Base-by-base conservation (phyloP, 2,329 filamentous ascomycete genomes). In the Botrytis pseudocinerea region DNA sequence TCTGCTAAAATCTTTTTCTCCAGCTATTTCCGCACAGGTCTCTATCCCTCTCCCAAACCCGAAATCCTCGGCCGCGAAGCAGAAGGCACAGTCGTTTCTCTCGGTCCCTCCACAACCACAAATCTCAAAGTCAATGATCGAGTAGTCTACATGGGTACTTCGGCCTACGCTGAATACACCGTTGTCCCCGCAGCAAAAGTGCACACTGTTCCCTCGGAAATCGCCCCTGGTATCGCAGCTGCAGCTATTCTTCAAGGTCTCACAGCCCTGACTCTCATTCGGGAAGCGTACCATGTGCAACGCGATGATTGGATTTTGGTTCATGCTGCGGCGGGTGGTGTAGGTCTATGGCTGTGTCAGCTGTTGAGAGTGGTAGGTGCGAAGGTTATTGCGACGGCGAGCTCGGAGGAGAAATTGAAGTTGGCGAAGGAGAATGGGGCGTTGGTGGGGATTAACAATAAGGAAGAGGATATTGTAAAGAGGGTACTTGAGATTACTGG, bases 251-350 rank as follows among this genome's bases (percentile, higher is more conserved):
- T 97, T 8, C 95, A 97, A 80, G 94, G 93, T 2, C 85, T 97
- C 57, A 97, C 94, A 2, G 94, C 94, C 0, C 85, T 96, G 77
- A 93, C 93, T 0, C 86, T 97, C 42, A 88, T 94, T 74, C 89
- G 91, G 73, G 94, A 97, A 81, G 88, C 92, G 4, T 85, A 92
- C 76, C 80, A 85, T 1, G 93, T 96, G 6, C 85, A 94, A 81
- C 86, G 89, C 76, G 93, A 91, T 0, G 93, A 97, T 77, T 96
- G 92, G 90, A 87, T 94, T 0, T 87, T 97, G 2, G 90, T 97
- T 25, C 93, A 96, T 78, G 94, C 95, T 0, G 94, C 94, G 0
- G 94, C 94, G 0, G 95, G 94, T 20, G 94, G 94, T 22, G 93
- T 94, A 0, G 93, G 93, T 0, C 83, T 91, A 59, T 88, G 92